These are phyloP conservation scores for Ceriops zippeliana DNA, from an alignment of 345 rosid genomes.

Conservation along the genomic window DNA sequence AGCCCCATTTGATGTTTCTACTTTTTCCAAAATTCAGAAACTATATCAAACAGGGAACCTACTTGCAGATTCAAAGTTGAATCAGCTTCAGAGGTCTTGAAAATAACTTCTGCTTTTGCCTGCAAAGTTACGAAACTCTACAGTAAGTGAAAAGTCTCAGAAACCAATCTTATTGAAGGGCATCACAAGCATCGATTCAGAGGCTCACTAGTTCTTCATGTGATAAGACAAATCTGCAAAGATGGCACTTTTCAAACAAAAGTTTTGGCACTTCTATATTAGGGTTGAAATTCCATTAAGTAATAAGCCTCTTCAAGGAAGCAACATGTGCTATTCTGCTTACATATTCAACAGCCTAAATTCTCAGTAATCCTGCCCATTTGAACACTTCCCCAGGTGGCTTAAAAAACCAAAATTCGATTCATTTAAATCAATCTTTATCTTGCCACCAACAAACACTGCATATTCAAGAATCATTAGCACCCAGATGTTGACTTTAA, in stretches of 20 bases:
- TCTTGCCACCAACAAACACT: too few relatives aligned
- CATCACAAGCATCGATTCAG: not conserved
- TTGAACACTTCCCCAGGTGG: too few relatives aligned
- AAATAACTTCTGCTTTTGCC: slow-evolving; percentile 79
- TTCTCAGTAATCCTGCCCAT: too few relatives aligned
- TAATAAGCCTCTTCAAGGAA: not conserved
- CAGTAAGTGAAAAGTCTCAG: not conserved
- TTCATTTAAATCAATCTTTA: too few relatives aligned
- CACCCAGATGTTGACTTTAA: too few relatives aligned
- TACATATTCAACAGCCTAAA: not conserved
- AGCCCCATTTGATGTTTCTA: not conserved
- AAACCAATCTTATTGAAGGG: not conserved
- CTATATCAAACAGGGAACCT: slow-evolving; percentile 9
- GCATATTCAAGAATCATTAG: too few relatives aligned
- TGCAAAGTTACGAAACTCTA: slow-evolving; percentile 27
- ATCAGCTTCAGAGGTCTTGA: slow-evolving; percentile 55
- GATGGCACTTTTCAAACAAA: not conserved
- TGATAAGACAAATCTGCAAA: not conserved
- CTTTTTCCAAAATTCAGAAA: not conserved
- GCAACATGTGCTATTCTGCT: not conserved
- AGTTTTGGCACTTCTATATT: not conserved
- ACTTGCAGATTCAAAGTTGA: slow-evolving; percentile 70
- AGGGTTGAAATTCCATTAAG: not conserved
- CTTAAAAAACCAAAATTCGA: too few relatives aligned
- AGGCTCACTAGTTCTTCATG: not conserved